phyloP scores from a whole-genome alignment of 2,329 filamentous ascomycete genomes.

The Diaporthe eres region DNA sequence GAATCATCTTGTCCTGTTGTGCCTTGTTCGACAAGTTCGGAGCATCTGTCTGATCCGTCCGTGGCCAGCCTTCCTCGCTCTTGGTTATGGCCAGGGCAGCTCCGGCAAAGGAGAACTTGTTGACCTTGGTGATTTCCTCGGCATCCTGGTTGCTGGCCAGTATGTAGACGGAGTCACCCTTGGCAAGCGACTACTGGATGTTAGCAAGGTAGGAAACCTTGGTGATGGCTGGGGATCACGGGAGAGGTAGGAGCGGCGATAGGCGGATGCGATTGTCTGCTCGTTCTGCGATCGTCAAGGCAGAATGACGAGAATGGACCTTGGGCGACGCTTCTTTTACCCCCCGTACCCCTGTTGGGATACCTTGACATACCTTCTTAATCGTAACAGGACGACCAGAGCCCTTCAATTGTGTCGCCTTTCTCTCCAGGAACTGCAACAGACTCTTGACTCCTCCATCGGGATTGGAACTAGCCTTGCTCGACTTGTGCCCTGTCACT shows the following conservation, averaged over 20 bases:
- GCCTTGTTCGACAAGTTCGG: conserved; percentile 43
- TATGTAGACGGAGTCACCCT: conserved; percentile 79
- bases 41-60: conserved; percentile 52
- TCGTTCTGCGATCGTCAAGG: conserved; percentile 55
- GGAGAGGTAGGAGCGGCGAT: conserved; percentile 55
- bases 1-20: conserved; percentile 74
- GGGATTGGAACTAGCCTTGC: conserved; percentile 76
- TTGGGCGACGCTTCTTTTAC: conserved; percentile 56
- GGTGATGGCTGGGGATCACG: conserved; percentile 53
- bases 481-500: conserved; percentile 75
- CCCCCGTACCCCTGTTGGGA: conserved; percentile 60
- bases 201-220: conserved; percentile 73
- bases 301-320: conserved; percentile 57
- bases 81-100: conserved; percentile 70
- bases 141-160: conserved; percentile 75
- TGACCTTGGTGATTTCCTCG: conserved; percentile 75
- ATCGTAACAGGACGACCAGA: conserved; percentile 73
- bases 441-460: conserved; percentile 77
- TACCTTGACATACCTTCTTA: conserved; percentile 79
- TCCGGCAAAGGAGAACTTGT: conserved; percentile 78
- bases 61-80: conserved; percentile 58
- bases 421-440: conserved; percentile 79
- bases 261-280: conserved; percentile 53
- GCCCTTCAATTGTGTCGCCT: conserved; percentile 59
- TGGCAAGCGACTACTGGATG: conserved; percentile 76